phyloP scores from a whole-genome alignment of 73 alveolate species.

The Tetrahymena borealis region DNA sequence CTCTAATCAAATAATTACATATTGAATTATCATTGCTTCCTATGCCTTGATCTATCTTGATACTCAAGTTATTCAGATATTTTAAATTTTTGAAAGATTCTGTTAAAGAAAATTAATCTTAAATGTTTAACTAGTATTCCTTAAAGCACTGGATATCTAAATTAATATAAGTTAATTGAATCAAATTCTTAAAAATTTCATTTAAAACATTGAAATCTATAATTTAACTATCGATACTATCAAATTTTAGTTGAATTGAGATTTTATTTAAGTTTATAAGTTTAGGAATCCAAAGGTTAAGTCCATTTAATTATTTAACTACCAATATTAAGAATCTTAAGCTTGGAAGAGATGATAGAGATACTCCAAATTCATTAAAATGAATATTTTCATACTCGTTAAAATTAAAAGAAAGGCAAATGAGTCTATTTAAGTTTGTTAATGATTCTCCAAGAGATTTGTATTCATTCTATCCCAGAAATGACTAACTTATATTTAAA shows the following conservation, averaged over 20 bases:
- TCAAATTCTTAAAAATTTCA: too few species aligned
- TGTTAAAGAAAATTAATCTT: too few species aligned
- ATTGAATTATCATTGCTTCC: too few species aligned
- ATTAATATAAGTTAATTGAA: too few species aligned
- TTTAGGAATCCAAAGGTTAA: not conserved
- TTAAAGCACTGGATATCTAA: too few species aligned
- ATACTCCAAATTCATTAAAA: not conserved
- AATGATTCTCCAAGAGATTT: not conserved
- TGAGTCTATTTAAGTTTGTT: not conserved
- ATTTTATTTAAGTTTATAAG: not conserved
- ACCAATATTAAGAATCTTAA: not conserved
- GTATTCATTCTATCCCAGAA: not conserved
- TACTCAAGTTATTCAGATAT: too few species aligned
- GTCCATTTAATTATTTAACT: not conserved
- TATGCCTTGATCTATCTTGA: too few species aligned
- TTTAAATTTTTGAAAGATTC: too few species aligned
- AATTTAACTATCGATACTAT: too few species aligned
- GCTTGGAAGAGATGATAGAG: not conserved
- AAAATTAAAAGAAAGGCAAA: not conserved
- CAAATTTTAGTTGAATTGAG: not conserved
- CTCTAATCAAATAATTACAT: too few species aligned
- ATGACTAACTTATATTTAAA: not conserved
- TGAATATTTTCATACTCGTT: not conserved
- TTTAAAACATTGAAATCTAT: too few species aligned
- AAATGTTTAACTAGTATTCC: too few species aligned